Evolutionary conservation across 495 filamentous ascomycete species (phyloP), one percentile per base, ranked within the genome.

Genomic region (Xeromyces bisporus): DNA sequence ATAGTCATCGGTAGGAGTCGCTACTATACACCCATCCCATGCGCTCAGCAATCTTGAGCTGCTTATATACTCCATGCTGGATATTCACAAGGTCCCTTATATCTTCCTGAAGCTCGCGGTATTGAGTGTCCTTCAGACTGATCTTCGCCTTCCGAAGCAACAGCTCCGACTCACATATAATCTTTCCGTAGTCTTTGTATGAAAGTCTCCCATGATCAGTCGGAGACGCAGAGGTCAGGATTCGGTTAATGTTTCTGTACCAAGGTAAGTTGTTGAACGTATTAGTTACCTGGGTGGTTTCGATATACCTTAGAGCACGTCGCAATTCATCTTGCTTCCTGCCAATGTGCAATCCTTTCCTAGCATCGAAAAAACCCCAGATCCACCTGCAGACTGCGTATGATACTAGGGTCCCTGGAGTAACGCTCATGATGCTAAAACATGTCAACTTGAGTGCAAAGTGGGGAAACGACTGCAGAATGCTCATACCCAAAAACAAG

Each of bases 161-260:
- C 18, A 77, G 61, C 34, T 93, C 80, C 4, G 82, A 73, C 39
- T 97, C 86, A 51, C 80, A 93, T 14, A 97, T 62, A 18, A 96
- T 62, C 18, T 92, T 64, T 16, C 89, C 89, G 40, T 87, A 80
- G 40, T 93, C 83, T 47, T 83, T 87, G 63, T 91, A 93, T 2
- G 72, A 70, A 14, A 94, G 61, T 36, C 77, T 60, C 4, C 75
- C 78, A 32, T 68, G 59, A 23, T 65, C 66, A 0, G 71, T 67
- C 2, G 70, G 60, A n/a, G 62, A 62, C 2, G 79, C 73, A 17
- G 65, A 64, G 10, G 55, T 73, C 12, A 96, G 55, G 26, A 89
- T 83, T 18, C 83, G 77, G 46, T 93, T 80, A 35, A 93, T 77
- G 36, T 83, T 87, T 17, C 71, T 69, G 23, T 21, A 16, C 1